Conservation (phyloP, 305 asterid genomes). For the Solanum aculeatissimum region DNA sequence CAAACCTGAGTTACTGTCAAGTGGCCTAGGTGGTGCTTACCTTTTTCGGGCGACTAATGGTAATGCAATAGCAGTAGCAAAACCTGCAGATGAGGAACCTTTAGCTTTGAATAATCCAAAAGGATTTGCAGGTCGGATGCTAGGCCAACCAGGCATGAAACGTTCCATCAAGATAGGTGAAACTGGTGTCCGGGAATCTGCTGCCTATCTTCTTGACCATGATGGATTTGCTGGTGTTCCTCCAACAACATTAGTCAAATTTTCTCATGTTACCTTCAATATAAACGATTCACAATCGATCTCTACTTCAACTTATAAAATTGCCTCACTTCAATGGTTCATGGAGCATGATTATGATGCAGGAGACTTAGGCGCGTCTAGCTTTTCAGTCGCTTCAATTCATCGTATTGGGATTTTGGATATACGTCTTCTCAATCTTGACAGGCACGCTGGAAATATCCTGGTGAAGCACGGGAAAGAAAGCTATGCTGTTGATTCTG, state of each 20-base stretch:
- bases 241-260: slow-evolving; percentile 64
- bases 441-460: slow-evolving; percentile 83
- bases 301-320: slow-evolving; percentile 29
- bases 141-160: slow-evolving; percentile 83
- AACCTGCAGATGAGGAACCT: slow-evolving; percentile 89
- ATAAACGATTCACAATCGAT: slow-evolving; percentile 23
- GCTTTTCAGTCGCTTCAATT: slow-evolving; percentile 58
- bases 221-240: slow-evolving; percentile 71
- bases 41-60: slow-evolving; percentile 45
- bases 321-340: slow-evolving; percentile 69
- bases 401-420: slow-evolving; percentile 80
- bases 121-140: slow-evolving; percentile 65
- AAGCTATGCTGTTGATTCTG: slow-evolving; percentile 27
- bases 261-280: slow-evolving; percentile 48
- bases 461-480: slow-evolving; percentile 52
- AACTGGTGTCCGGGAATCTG: slow-evolving; percentile 70
- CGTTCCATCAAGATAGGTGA: slow-evolving; percentile 73
- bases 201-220: slow-evolving; percentile 82
- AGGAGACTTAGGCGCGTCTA: slow-evolving; percentile 76
- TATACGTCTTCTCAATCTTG: slow-evolving; percentile 68
- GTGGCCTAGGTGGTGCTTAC: slow-evolving; percentile 88
- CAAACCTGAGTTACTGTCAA: slow-evolving; percentile 57
- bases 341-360: slow-evolving; percentile 67
- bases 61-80: slow-evolving; percentile 55
- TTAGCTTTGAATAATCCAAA: slow-evolving; percentile 76